Conservation (phyloP, 768 basidiomycete species). For the Tremella mesenterica region DNA sequence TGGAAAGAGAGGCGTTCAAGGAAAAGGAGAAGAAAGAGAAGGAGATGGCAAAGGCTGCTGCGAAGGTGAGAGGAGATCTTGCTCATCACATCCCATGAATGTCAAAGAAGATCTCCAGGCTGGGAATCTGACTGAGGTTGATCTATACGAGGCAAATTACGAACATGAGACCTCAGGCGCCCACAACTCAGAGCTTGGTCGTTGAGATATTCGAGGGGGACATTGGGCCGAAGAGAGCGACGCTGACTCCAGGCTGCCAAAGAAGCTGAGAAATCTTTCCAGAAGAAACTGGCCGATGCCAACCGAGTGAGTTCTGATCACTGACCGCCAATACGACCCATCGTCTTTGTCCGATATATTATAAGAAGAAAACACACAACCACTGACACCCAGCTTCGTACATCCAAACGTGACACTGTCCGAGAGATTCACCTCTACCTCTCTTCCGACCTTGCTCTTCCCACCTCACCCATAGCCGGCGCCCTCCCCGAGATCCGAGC, state of each 20-base stretch:
- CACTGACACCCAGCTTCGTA: slow-evolving; percentile 22
- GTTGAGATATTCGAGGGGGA: too few species aligned
- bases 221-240: too few species aligned
- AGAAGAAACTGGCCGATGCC: slow-evolving; percentile 29
- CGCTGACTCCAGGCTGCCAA: slow-evolving; percentile 19
- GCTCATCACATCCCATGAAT: too few species aligned
- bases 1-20: slow-evolving; percentile 19
- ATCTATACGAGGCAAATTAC: too few species aligned
- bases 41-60: slow-evolving; percentile 14
- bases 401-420: slow-evolving; percentile 34
- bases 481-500: slow-evolving; percentile 30
- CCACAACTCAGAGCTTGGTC: too few species aligned
- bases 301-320: slow-evolving; percentile 34
- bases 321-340: background rate
- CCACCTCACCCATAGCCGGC: slow-evolving; percentile 30
- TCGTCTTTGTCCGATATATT: too few species aligned
- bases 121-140: too few species aligned
- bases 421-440: slow-evolving; percentile 37
- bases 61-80: slow-evolving; percentile 14
- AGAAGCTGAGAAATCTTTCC: slow-evolving; percentile 28
- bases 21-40: slow-evolving; percentile 21
- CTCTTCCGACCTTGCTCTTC: slow-evolving; percentile 21
- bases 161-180: too few species aligned
- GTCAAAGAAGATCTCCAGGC: too few species aligned
- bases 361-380: too few species aligned